phyloP scores from a whole-genome alignment of 768 basidiomycete species.

The Amanita pseudoporphyria region DNA sequence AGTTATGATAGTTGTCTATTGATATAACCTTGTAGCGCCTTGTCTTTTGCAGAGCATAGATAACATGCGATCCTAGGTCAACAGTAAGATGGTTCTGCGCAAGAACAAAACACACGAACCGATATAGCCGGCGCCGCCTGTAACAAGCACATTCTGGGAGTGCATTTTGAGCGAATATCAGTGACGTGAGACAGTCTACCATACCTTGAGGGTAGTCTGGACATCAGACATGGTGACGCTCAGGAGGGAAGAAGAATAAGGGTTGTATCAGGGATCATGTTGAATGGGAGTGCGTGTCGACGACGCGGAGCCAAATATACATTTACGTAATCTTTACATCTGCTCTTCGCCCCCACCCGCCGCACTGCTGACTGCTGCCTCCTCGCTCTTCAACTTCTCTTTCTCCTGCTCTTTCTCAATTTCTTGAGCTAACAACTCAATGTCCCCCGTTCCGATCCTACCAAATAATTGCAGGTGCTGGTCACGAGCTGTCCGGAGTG shows the following conservation, averaged over 20 bases:
- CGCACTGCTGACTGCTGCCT: conserved; percentile 18
- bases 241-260: conserved; percentile 4
- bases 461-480: conserved; percentile 67
- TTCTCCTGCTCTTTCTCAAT: conserved; percentile 40
- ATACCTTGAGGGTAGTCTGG: conserved; percentile 4
- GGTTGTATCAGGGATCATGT: conserved; percentile 5
- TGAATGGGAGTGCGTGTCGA: no score
- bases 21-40: conserved; percentile 88
- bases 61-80: conserved; percentile 80
- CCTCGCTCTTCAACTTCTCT: conserved; percentile 29
- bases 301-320: no score
- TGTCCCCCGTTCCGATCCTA: conserved; percentile 75
- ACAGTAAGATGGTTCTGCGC: conserved; percentile 9
- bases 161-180: conserved; percentile 35
- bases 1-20: conserved; percentile 94
- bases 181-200: neutral
- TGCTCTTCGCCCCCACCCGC: conserved; percentile 21
- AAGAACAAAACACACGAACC: conserved; percentile 33
- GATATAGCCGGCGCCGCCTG: conserved; percentile 83
- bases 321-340: conserved; percentile 33
- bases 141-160: conserved; percentile 35
- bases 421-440: conserved; percentile 41
- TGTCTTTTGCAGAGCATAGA: conserved; percentile 77
- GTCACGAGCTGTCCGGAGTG: conserved; percentile 67
- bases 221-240: conserved; percentile 12